These are phyloP conservation scores for Fraxinus albicans DNA, from an alignment of 305 asterid species.

Conservation along the genomic window DNA sequence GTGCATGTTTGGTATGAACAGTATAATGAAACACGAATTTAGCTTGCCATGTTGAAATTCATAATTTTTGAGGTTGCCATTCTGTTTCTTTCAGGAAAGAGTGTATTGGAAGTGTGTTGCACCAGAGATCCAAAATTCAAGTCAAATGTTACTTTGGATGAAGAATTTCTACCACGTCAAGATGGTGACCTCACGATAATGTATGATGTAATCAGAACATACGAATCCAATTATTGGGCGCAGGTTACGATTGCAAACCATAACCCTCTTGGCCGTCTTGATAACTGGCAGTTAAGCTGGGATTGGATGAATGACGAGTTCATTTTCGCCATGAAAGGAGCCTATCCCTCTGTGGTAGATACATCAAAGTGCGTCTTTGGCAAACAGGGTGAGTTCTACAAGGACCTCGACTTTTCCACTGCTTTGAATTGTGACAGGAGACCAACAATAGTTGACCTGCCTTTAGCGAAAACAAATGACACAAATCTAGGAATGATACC, in stretches of 20 bases:
- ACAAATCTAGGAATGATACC: constrained; percentile 69
- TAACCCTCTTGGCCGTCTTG: constrained; percentile 86
- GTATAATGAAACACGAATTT: background rate
- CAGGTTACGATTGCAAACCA: constrained; percentile 75
- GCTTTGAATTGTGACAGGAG: constrained; percentile 73
- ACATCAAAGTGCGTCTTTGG: constrained; percentile 78
- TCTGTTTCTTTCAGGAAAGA: constrained; percentile 51
- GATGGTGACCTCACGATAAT: constrained; percentile 79
- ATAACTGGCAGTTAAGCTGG: constrained; percentile 90
- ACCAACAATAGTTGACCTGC: constrained; percentile 75
- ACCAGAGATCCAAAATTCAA: constrained; percentile 42
- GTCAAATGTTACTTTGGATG: constrained; percentile 52
- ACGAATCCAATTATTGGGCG: constrained; percentile 83
- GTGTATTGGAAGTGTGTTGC: constrained; percentile 80
- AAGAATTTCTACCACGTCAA: constrained; percentile 65
- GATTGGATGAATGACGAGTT: constrained; percentile 98
- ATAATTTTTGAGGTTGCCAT: background rate
- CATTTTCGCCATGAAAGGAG: constrained; percentile 77
- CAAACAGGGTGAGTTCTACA: constrained; percentile 61
- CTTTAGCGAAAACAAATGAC: constrained; percentile 67
- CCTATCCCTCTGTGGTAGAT: constrained; percentile 72
- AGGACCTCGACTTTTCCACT: constrained; percentile 61
- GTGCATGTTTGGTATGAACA: background rate
- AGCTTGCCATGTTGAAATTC: background rate
- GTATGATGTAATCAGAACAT: constrained; percentile 76